Evolutionary conservation across 805 yeast genomes (phyloP).

Genomic region (Metschnikowia lunata): DNA sequence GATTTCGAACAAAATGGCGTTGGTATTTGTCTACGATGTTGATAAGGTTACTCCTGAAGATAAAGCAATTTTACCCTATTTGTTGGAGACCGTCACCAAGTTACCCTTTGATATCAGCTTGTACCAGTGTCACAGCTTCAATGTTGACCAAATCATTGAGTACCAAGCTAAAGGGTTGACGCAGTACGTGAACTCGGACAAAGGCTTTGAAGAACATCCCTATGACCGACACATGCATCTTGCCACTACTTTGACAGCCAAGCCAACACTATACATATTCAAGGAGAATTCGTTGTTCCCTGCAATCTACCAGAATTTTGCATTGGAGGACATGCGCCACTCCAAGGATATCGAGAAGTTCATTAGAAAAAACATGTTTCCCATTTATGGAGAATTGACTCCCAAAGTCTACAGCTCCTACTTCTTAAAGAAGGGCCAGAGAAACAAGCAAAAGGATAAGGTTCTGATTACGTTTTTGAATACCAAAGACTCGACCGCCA

Average conservation of each 20-base stretch:
- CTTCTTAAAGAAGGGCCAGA: constrained; percentile 25
- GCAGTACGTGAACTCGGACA: constrained; percentile 42
- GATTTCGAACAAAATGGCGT: constrained; percentile 40
- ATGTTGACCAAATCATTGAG: constrained; percentile 35
- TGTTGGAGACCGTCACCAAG: constrained; percentile 57
- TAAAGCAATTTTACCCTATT: constrained; percentile 52
- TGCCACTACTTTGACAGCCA: constrained; percentile 51
- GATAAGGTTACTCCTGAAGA: constrained; percentile 56
- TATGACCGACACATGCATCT: constrained; percentile 45
- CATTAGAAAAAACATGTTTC: constrained; percentile 45
- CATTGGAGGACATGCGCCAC: constrained; percentile 60
- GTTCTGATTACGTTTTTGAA: constrained; percentile 49
- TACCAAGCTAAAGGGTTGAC: constrained; percentile 40
- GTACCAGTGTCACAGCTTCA: constrained; percentile 46
- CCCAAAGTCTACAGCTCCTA: constrained; percentile 31
- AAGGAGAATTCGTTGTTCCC: constrained; percentile 54
- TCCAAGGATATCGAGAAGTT: constrained; percentile 45
- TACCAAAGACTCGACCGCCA: constrained; percentile 28
- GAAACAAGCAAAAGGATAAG: constrained; percentile 31
- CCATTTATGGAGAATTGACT: constrained; percentile 51
- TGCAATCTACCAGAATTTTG: constrained; percentile 53
- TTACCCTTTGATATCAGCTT: constrained; percentile 52
- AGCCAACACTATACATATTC: constrained; percentile 59
- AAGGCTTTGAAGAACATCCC: constrained; percentile 23
- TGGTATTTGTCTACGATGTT: constrained; percentile 52